phyloP scores from a whole-genome alignment of 345 rosid genomes.

The Erodium maritimum region DNA sequence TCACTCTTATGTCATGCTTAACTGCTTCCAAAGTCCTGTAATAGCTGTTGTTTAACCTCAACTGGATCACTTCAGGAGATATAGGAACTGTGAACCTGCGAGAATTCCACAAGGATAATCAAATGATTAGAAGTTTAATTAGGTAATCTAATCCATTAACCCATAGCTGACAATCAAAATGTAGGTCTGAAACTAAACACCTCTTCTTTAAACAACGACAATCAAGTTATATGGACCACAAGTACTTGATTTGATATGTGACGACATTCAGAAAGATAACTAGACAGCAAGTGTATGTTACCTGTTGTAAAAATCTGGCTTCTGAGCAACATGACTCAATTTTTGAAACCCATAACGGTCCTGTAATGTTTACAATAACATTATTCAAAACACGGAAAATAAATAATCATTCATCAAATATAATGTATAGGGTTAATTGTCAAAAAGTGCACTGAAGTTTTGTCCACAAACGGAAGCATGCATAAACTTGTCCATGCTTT shows the following conservation, averaged over 20 bases:
- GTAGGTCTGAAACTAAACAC: neutral
- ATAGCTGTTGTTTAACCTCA: slow-evolving; percentile 66
- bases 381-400: neutral
- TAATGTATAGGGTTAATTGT: too few species aligned
- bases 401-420: neutral
- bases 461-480: too few species aligned
- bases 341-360: slow-evolving; percentile 67
- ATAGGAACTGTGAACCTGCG: slow-evolving; percentile 81
- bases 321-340: slow-evolving; percentile 65
- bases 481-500: too few species aligned
- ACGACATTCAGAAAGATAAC: neutral
- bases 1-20: slow-evolving; percentile 53
- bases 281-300: slow-evolving; percentile 8
- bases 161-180: neutral
- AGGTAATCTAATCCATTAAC: too few species aligned
- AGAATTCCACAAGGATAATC: neutral
- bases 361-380: slow-evolving; percentile 32
- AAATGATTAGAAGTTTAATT: neutral
- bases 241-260: neutral
- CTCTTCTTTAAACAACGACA: neutral
- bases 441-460: too few species aligned
- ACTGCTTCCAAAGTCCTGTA: slow-evolving; percentile 61
- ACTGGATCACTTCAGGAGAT: slow-evolving; percentile 60
- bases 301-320: slow-evolving; percentile 72
- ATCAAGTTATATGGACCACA: neutral